Evolutionary conservation across 441 rosid species (phyloP).

Genomic region (Pelargonium cotyledonis): DNA sequence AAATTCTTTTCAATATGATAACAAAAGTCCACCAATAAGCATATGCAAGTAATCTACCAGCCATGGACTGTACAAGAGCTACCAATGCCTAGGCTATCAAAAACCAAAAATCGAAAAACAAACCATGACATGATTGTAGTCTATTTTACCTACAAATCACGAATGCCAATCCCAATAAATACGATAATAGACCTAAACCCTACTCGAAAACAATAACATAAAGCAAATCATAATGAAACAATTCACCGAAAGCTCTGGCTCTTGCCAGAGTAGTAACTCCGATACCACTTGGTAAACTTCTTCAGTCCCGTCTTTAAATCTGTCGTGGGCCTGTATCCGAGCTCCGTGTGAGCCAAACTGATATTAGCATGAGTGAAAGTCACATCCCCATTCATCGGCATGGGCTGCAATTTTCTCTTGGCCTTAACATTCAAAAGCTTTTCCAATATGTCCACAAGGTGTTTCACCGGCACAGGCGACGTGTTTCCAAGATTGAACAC

Average conservation of each 20-base stretch:
- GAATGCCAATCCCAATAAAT: not conserved
- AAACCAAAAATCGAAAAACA: not conserved
- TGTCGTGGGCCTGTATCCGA: slow-evolving; percentile 83
- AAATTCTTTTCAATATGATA: not conserved
- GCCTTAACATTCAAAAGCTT: slow-evolving; percentile 78
- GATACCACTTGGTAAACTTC: slow-evolving; percentile 91
- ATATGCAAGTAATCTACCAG: not conserved
- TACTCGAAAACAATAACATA: not conserved
- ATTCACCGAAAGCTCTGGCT: slow-evolving; percentile 51
- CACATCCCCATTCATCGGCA: slow-evolving; percentile 94
- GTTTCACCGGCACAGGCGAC: slow-evolving; percentile 52
- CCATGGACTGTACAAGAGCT: not conserved
- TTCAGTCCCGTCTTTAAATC: slow-evolving; percentile 88
- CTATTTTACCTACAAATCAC: not conserved
- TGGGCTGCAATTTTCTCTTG: slow-evolving; percentile 63
- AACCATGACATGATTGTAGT: not conserved
- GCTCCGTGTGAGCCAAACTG: slow-evolving; percentile 71
- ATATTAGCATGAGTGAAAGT: slow-evolving; percentile 92
- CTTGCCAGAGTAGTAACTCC: slow-evolving; percentile 66
- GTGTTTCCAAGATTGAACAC: slow-evolving; percentile 51
- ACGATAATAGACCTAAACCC: not conserved
- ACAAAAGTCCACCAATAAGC: not conserved
- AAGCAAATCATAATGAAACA: slow-evolving; percentile 13
- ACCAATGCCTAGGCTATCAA: not conserved
- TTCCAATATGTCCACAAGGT: slow-evolving; percentile 80